Percentiles rank a stretch among this genome's conserved stretches.
These are phyloP conservation scores for Penicillium bovifimosum DNA, from an alignment of 495 filamentous ascomycete genomes.

Conservation along the genomic window DNA sequence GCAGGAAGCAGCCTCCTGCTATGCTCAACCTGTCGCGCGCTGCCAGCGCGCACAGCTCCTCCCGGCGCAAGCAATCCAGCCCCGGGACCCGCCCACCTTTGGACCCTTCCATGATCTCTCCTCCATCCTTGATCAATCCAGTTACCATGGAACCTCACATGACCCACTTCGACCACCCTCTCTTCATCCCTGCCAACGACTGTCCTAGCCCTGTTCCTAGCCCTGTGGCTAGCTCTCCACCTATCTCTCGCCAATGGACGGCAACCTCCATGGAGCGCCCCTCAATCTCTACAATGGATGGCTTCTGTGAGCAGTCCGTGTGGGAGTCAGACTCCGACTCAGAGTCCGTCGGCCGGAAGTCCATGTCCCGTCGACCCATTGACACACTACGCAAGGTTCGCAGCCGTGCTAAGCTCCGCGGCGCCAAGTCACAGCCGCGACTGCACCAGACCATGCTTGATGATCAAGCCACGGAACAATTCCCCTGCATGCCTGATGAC, in stretches of 20 bases:
- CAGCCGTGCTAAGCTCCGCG: slow-evolving; percentile 41
- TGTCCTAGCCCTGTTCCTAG: slow-evolving; percentile 39
- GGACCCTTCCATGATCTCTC: slow-evolving; percentile 42
- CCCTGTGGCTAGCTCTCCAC: slow-evolving; percentile 31
- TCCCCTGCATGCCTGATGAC: slow-evolving; percentile 33
- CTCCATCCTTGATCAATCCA: slow-evolving; percentile 38
- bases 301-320: slow-evolving; percentile 39
- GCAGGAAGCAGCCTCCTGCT: slow-evolving; percentile 35
- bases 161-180: slow-evolving; percentile 41
- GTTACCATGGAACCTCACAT: slow-evolving; percentile 43
- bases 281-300: slow-evolving; percentile 41
- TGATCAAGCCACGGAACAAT: slow-evolving; percentile 23
- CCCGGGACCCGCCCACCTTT: slow-evolving; percentile 29
- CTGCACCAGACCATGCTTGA: slow-evolving; percentile 27
- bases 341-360: slow-evolving; percentile 35
- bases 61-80: slow-evolving; percentile 27
- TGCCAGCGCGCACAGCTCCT: slow-evolving; percentile 13
- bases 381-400: slow-evolving; percentile 46
- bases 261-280: slow-evolving; percentile 37
- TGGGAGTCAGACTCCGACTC: slow-evolving; percentile 46
- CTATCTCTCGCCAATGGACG: slow-evolving; percentile 33
- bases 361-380: slow-evolving; percentile 37
- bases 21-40: slow-evolving; percentile 26
- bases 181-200: slow-evolving; percentile 44
- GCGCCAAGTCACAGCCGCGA: slow-evolving; percentile 39